Evolutionary conservation across 495 filamentous ascomycete genomes (phyloP), one percentile per base, ranked within the genome.

Genomic region (Xylaria curta): DNA sequence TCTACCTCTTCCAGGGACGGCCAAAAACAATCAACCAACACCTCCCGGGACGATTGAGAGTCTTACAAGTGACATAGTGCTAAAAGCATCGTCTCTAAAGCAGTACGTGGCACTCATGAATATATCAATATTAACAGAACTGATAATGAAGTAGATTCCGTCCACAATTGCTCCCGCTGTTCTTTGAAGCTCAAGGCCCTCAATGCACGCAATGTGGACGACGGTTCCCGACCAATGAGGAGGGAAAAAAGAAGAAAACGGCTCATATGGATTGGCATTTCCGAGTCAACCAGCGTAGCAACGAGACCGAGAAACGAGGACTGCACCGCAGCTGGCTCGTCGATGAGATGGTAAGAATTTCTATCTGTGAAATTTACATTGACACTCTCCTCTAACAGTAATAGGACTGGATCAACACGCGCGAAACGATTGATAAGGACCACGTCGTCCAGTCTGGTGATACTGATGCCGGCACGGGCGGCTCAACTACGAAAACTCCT

Each of bases 211-310:
- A 95, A 47, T 99, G 96, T 83, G 96, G 95, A 62, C 90, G 94
- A 44, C 91, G 96, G 5, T 99, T 98, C 78, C 84, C 85, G 42
- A 85, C 88, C 26, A 91, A 91, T 31, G 91, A 92, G 56, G 88
- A 93, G 73, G 95, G 94, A 36, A 92, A 89, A 72, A 88, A 89
- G 76, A 91, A 90, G 82, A 98, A 98, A 81, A 91, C 91, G n/a
- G 89, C 92, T 1, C 96, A 99, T 82, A 87, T 98, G 80, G 96
- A 99, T 79, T 98, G 95, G 96, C 96, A 99, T 80, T 99, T 99
- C 84, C 88, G 90, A 38, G 95, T 95, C 3, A 95, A 97, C 78
- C 92, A 93, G 79, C 92, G 95, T 31, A 91, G 96, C 83, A 88
- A 89, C 7, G 95, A 98, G 51, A 89, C 89, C 49, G 89, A 91